Conservation (phyloP, 2,329 filamentous ascomycete genomes). For the Lachnellula willkommii region DNA sequence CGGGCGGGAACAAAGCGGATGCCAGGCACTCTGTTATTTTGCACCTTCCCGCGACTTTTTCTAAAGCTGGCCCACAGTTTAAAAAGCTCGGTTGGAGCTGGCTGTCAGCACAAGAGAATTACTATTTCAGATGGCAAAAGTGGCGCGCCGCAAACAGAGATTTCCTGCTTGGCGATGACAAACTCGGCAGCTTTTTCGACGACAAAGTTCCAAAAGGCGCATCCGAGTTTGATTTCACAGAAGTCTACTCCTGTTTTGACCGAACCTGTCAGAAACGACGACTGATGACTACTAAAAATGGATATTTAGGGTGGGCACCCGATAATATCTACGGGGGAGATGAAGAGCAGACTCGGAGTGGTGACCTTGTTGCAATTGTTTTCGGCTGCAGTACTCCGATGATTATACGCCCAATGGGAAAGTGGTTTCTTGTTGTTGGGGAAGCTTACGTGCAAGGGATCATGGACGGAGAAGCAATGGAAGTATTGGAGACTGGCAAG, state of each 20-base stretch:
- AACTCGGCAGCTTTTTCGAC: constrained; percentile 6
- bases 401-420: constrained; percentile 4
- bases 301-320: constrained; percentile 16
- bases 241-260: constrained; percentile 10
- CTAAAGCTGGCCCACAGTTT: constrained; percentile 3
- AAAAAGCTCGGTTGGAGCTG: constrained; percentile 8
- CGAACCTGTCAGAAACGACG: constrained; percentile 6
- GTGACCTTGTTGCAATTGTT: constrained; percentile 15
- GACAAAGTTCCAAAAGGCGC: constrained; percentile 9
- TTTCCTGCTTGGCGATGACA: constrained; percentile 1
- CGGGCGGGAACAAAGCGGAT: background rate
- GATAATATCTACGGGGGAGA: constrained; percentile 10
- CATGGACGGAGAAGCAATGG: constrained; percentile 19
- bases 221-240: constrained; percentile 11
- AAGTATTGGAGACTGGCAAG: background rate
- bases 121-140: constrained; percentile 13
- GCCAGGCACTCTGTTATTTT: constrained; percentile 3
- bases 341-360: constrained; percentile 2
- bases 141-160: constrained; percentile 8
- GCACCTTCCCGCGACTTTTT: constrained; percentile 7
- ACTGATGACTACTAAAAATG: constrained; percentile 10
- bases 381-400: constrained; percentile 20
- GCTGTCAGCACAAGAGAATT: constrained; percentile 3
- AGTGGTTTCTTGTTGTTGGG: constrained; percentile 12
- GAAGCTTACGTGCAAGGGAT: constrained; percentile 21